A percentile compares a stretch with the other conserved stretches of the same genome.
phyloP scores from a whole-genome alignment of 192 early-diverging fungal species.

The Dissophora globulifera region DNA sequence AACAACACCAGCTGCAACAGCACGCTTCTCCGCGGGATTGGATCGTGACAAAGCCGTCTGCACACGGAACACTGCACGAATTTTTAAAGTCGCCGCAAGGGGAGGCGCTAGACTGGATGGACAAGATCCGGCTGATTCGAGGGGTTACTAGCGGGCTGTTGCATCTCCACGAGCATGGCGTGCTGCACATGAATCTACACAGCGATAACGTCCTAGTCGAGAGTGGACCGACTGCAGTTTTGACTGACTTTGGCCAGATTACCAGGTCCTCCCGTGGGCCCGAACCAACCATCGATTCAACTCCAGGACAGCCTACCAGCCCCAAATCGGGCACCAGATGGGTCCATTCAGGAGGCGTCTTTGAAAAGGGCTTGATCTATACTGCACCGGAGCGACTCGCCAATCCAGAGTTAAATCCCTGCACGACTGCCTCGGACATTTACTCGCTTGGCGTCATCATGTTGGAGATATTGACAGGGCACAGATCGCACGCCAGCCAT shows the following conservation, averaged over 20 bases:
- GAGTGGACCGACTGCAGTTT: constrained; percentile 32
- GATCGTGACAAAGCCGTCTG: constrained; percentile 52
- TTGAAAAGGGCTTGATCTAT: constrained; percentile 43
- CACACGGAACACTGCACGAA: constrained; percentile 47
- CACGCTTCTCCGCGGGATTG: constrained; percentile 23
- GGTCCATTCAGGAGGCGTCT: constrained; percentile 39
- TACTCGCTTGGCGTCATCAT: constrained; percentile 51
- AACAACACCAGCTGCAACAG: not conserved
- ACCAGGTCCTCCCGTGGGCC: constrained; percentile 27
- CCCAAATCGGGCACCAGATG: constrained; percentile 37
- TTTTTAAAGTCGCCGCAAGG: constrained; percentile 46
- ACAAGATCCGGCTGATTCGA: constrained; percentile 49
- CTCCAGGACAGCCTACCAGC: not conserved
- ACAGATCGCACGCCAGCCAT: constrained; percentile 44
- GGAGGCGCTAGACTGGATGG: constrained; percentile 48
- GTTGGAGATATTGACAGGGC: constrained; percentile 48
- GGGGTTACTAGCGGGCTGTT: constrained; percentile 46
- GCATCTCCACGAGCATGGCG: constrained; percentile 40
- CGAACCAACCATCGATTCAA: not conserved
- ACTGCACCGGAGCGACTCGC: constrained; percentile 50
- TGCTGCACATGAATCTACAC: constrained; percentile 53
- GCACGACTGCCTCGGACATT: constrained; percentile 41
- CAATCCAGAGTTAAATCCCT: constrained; percentile 51
- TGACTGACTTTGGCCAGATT: constrained; percentile 48
- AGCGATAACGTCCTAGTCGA: constrained; percentile 50